These are phyloP conservation scores for Protomyces macrosporus DNA, from an alignment of 1,139 yeast genomes.

Conservation along the genomic window DNA sequence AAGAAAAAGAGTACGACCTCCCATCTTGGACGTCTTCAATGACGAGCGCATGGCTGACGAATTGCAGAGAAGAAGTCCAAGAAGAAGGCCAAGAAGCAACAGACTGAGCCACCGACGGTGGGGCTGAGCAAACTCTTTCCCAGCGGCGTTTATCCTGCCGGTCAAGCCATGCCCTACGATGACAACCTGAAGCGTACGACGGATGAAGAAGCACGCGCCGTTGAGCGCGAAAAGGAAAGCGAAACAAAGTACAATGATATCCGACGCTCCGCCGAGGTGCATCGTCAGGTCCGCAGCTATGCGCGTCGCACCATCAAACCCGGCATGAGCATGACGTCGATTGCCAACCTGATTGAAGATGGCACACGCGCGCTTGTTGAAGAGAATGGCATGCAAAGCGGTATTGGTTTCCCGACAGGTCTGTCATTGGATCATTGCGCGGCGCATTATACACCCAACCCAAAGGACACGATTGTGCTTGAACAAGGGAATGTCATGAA, in stretches of 20 bases:
- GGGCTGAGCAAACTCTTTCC: conserved; percentile 60
- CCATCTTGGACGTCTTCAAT: neutral
- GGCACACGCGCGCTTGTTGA: conserved; percentile 70
- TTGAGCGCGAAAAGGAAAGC: conserved; percentile 54
- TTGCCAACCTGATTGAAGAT: conserved; percentile 85
- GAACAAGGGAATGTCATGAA: conserved; percentile 89
- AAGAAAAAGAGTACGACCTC: conserved; percentile 13
- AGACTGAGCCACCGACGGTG: conserved; percentile 51
- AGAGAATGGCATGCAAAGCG: conserved; percentile 61
- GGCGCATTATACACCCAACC: conserved; percentile 96
- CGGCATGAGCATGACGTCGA: conserved; percentile 86
- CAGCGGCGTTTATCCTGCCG: conserved; percentile 75
- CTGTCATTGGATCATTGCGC: conserved; percentile 89
- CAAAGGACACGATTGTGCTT: conserved; percentile 80
- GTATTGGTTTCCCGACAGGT: conserved; percentile 97
- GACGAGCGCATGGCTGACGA: conserved; percentile 28
- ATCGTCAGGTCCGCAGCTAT: conserved; percentile 79
- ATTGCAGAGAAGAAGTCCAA: conserved; percentile 34
- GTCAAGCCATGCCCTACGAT: conserved; percentile 50
- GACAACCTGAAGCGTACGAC: conserved; percentile 78
- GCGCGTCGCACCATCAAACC: conserved; percentile 73
- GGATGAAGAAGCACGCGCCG: conserved; percentile 75
- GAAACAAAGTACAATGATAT: conserved; percentile 73
- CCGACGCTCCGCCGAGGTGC: conserved; percentile 94
- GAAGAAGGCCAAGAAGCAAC: conserved; percentile 35